phyloP scores from a whole-genome alignment of 345 rosid genomes.

The Ailanthus altissimus region DNA sequence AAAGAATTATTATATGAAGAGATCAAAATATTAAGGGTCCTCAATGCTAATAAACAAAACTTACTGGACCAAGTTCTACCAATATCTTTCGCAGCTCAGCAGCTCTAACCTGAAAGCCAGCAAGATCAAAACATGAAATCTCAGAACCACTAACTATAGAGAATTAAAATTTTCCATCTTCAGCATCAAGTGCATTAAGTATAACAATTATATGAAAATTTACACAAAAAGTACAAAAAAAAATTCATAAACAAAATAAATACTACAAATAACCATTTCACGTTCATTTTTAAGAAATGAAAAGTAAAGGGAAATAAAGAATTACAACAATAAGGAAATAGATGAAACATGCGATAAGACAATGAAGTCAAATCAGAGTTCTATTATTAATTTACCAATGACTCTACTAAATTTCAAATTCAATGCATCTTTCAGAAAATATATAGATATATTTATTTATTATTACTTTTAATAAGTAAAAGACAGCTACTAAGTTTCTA shows the following conservation, averaged over 20 bases:
- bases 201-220: background rate
- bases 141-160: background rate
- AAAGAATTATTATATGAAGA: background rate
- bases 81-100: conserved; percentile 80
- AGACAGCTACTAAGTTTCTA: too few species aligned
- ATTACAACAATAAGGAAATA: background rate
- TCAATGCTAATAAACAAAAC: conserved; percentile 13
- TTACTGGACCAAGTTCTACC: conserved; percentile 89
- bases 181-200: background rate
- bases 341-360: background rate
- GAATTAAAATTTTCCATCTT: background rate
- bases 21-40: background rate
- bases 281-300: background rate
- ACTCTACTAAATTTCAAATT: background rate
- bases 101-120: conserved; percentile 71
- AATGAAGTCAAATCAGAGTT: background rate
- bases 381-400: too few species aligned
- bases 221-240: background rate
- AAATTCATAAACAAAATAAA: background rate
- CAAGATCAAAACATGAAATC: background rate
- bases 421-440: too few species aligned
- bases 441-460: too few species aligned
- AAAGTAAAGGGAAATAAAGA: background rate
- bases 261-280: background rate
- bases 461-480: too few species aligned